Evolutionary conservation across 257 asterid species (phyloP), one percentile per base, ranked within the genome.

Genomic region (Salvia rosmarinus): DNA sequence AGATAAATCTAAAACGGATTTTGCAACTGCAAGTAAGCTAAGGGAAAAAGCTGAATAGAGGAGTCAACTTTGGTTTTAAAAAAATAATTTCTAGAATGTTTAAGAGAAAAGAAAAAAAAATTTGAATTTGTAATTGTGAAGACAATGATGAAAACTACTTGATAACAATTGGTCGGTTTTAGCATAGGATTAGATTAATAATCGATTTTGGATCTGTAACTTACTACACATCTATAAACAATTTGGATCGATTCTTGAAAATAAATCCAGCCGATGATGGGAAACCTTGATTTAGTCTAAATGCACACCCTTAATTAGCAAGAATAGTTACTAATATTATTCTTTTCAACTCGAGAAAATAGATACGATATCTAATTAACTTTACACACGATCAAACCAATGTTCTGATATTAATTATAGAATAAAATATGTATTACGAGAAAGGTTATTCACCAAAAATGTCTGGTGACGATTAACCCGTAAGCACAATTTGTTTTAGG

Each of bases 41-140:
- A 39, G 67, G 54, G 37, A 39, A 23, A 39, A 8, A 39, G 64
- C 46, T 34, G 5, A 46, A 35, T 37, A 57, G 56, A 64, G 25
- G 77, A 77, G 81, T 77, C 75, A 60, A 77, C 66, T 65, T 43
- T 49, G 25, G 74, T 77, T n/a, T n/a, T n/a, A 57, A 46, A 77
- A n/a, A 30, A 17, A 47, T 20, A 4, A n/a, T n/a, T n/a, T 10
- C 25, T 52, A 2, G 1, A 19, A 20, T 20, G 13, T 9, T 7
- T 13, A 20, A 20, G 0, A 14, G 0, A 20, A 11, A 39, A 23
- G 17, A 21, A 21, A 19, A 19, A 0, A 2, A 25, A 14, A 13
- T 9, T n/a, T 74, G 23, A 42, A 67, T 32, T 67, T 9, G 32
- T 32, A 67, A 20, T 43, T 17, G 20, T n/a, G 14, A 28, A 44